Percentiles rank a stretch among this genome's conserved stretches.
Evolutionary conservation across 139 green algal genomes (phyloP).

Genomic region (Picochlorum sp.): DNA sequence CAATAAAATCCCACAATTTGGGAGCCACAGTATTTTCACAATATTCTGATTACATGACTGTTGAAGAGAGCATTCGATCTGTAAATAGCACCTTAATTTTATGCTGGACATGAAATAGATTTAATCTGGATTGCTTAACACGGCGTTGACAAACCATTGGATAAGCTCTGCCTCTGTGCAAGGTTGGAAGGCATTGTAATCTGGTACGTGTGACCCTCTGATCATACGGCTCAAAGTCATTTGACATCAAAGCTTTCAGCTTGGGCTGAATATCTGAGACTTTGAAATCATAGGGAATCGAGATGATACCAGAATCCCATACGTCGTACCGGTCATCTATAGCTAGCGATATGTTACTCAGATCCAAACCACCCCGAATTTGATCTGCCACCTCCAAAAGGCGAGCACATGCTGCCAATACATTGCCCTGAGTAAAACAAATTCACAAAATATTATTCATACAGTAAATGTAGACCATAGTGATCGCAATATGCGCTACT

Average conservation of each 20-base stretch:
- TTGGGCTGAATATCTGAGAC: conserved; percentile 47
- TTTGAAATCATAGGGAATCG: conserved; percentile 80
- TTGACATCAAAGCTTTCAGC: conserved; percentile 41
- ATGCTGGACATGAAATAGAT: too few relatives aligned
- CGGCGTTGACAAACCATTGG: too few relatives aligned
- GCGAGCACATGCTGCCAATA: conserved; percentile 51
- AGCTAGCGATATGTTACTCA: conserved; percentile 54
- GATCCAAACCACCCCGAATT: conserved; percentile 61
- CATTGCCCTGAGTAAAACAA: conserved; percentile 14
- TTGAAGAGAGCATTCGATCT: too few relatives aligned
- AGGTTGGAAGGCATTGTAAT: not conserved
- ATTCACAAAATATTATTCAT: conserved; percentile 14
- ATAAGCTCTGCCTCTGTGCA: not conserved
- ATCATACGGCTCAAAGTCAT: not conserved
- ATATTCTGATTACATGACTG: too few relatives aligned
- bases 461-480: not conserved
- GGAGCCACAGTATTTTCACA: too few relatives aligned
- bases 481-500: not conserved
- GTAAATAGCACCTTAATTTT: too few relatives aligned
- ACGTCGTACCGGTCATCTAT: conserved; percentile 90
- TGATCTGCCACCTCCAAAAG: conserved; percentile 62
- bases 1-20: too few relatives aligned
- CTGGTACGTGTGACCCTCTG: not conserved
- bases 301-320: conserved; percentile 89
- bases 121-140: too few relatives aligned